A percentile compares a stretch with the other conserved stretches of the same genome.
These are phyloP conservation scores for Diplodia intermedia DNA, from an alignment of 2,329 filamentous ascomycete genomes.

Conservation along the genomic window DNA sequence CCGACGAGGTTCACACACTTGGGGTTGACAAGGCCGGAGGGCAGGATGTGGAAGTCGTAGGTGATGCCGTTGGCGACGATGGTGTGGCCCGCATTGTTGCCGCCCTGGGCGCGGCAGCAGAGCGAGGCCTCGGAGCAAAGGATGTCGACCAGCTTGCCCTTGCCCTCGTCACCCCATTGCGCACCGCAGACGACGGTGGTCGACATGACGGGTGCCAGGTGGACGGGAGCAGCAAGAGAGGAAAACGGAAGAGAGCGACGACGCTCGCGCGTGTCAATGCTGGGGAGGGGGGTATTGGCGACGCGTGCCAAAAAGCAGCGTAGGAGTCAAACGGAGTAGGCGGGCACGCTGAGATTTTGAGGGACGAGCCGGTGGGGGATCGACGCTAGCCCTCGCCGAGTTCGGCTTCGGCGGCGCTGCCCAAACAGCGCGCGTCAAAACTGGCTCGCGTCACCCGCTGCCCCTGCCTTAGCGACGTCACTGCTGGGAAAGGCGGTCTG, in stretches of 20 bases:
- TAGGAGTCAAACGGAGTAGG: slow-evolving; percentile 28
- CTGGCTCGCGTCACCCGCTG: neutral
- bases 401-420: slow-evolving; percentile 8
- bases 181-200: slow-evolving; percentile 65
- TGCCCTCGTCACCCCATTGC: slow-evolving; percentile 67
- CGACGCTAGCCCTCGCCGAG: slow-evolving; percentile 13
- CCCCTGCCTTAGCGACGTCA: slow-evolving; percentile 8
- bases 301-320: slow-evolving; percentile 32
- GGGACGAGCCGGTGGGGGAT: slow-evolving; percentile 25
- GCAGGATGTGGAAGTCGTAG: slow-evolving; percentile 51
- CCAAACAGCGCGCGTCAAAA: neutral
- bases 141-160: slow-evolving; percentile 67
- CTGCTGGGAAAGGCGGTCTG: slow-evolving; percentile 15
- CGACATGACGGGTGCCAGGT: slow-evolving; percentile 47
- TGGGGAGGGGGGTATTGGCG: slow-evolving; percentile 23
- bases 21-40: slow-evolving; percentile 74
- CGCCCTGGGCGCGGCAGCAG: slow-evolving; percentile 65
- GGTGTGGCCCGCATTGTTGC: slow-evolving; percentile 63
- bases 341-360: slow-evolving; percentile 29
- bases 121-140: slow-evolving; percentile 60
- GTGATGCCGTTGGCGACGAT: slow-evolving; percentile 56
- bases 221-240: neutral
- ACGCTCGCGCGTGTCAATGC: slow-evolving; percentile 14
- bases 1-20: slow-evolving; percentile 75
- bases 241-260: neutral